Evolutionary conservation across 2,329 filamentous ascomycete genomes (phyloP).

Genomic region (Nannizzia gypsea): DNA sequence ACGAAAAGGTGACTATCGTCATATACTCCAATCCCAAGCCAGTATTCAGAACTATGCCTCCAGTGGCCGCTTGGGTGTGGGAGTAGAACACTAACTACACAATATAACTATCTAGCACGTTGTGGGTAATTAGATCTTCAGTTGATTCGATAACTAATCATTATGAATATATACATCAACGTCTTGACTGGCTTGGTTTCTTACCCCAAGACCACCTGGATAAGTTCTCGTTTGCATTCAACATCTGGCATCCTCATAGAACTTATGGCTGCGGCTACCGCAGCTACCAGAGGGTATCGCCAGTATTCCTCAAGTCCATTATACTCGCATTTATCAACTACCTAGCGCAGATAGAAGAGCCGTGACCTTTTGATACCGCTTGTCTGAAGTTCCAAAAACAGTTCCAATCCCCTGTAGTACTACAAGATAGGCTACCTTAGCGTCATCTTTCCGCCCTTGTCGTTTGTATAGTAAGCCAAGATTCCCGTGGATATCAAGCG

Average conservation of each 20-base stretch:
- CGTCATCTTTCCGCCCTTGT: too few species aligned
- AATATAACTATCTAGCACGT: too few species aligned
- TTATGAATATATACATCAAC: conserved; percentile 71
- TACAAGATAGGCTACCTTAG: too few species aligned
- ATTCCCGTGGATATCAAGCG: too few species aligned
- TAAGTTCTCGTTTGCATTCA: conserved; percentile 59
- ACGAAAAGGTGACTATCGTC: not conserved
- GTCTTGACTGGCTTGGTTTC: conserved; percentile 36
- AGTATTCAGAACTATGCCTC: not conserved
- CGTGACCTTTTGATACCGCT: too few species aligned
- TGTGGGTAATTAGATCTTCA: conserved; percentile 56
- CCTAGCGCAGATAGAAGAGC: too few species aligned
- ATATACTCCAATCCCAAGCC: not conserved
- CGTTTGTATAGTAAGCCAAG: too few species aligned
- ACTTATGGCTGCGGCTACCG: conserved; percentile 22
- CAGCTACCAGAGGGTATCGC: conserved; percentile 42
- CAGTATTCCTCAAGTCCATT: too few species aligned
- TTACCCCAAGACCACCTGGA: conserved; percentile 50
- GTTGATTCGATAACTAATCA: conserved; percentile 50
- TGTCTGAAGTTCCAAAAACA: too few species aligned
- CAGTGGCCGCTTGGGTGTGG: conserved; percentile 56
- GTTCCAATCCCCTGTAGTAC: too few species aligned
- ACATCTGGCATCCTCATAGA: conserved; percentile 69
- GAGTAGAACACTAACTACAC: conserved; percentile 64
- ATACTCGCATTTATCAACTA: too few species aligned